Evolutionary conservation across 331 rosid species (phyloP), one percentile per base, ranked within the genome.

Genomic region (Spiraea crenata): DNA sequence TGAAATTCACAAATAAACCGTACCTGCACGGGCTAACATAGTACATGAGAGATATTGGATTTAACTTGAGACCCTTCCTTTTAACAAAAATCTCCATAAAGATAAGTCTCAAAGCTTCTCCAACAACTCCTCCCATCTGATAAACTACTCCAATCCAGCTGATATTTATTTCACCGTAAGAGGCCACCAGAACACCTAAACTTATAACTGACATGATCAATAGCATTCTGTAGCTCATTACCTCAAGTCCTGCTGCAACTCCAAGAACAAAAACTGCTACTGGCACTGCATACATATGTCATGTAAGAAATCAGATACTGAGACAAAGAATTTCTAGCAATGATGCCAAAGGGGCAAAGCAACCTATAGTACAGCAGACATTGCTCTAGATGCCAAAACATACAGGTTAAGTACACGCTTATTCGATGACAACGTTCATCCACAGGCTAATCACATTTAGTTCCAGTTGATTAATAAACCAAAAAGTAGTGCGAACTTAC

Each of bases 1-100:
- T 16, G 49, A 50, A 69, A 16, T 49, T 25, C 57, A 48, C 39
- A 49, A 51, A 67, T 20, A 50, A 35, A 71, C 80, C 73, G 70
- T 87, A 80, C 99, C 99, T 93, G 97, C 95, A 95, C 35, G 99
- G 99, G 85, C 99, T 95, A 78, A 95, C 97, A 70, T 95, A 95
- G 81, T 87, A 95, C 99, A 95, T 91, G 75, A 95, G 84, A 7
- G 99, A 91, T 71, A 95, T 78, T 55, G 99, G 98, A 72, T 91
- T 95, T 78, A 95, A 79, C 78, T 89, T 95, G 65, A 95, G 96
- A 80, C 99, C 99, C 80, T 91, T 95, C 78, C 88, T 86, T 81
- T 95, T 95, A 69, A 95, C 99, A 57, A 95, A 84, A 81, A 95
- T 95, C 85, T 95, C 99, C 99, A 95, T 89, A 83, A 95, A 95